phyloP scores from a whole-genome alignment of 805 yeast species.

The Lipomyces japonicus region DNA sequence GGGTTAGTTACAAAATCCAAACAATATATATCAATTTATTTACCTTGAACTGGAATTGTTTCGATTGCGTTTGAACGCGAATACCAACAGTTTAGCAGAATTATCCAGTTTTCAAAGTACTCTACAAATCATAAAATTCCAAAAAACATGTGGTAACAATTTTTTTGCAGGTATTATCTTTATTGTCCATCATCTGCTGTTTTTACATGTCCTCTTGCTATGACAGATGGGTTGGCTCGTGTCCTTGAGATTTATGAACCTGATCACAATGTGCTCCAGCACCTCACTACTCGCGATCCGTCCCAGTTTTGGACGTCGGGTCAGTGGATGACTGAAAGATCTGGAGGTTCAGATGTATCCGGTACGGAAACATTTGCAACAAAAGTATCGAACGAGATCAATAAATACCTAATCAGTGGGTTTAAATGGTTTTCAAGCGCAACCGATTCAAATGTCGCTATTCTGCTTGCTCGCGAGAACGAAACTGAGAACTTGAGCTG shows the following conservation, averaged over 20 bases:
- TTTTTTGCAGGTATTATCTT: conserved; percentile 26
- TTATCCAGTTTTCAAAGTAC: conserved; percentile 30
- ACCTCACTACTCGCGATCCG: conserved; percentile 33
- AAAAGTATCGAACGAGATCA: conserved; percentile 1
- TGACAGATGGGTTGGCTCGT: conserved; percentile 38
- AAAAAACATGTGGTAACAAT: not conserved
- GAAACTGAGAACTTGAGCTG: conserved; percentile 33
- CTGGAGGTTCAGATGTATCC: conserved; percentile 37
- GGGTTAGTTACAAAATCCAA: conserved; percentile 4
- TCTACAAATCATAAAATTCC: not conserved
- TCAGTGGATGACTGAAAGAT: conserved; percentile 38
- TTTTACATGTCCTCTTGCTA: conserved; percentile 36
- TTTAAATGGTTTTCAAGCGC: conserved; percentile 39
- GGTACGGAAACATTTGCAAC: conserved; percentile 34
- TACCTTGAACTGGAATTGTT: conserved; percentile 27
- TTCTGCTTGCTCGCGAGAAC: conserved; percentile 32
- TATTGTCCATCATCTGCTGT: conserved; percentile 36
- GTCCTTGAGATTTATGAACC: conserved; percentile 30
- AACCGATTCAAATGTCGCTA: conserved; percentile 36
- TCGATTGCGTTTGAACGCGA: conserved; percentile 34
- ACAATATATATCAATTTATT: too few species aligned
- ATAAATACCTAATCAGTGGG: conserved; percentile 29
- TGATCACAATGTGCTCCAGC: conserved; percentile 22
- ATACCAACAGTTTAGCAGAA: conserved; percentile 30
- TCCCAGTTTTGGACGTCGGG: conserved; percentile 36